Percentiles rank a stretch among this genome's conserved stretches.
These are phyloP conservation scores for Stachybotrys echinatus DNA, from an alignment of 2,329 filamentous ascomycete genomes.

Conservation along the genomic window DNA sequence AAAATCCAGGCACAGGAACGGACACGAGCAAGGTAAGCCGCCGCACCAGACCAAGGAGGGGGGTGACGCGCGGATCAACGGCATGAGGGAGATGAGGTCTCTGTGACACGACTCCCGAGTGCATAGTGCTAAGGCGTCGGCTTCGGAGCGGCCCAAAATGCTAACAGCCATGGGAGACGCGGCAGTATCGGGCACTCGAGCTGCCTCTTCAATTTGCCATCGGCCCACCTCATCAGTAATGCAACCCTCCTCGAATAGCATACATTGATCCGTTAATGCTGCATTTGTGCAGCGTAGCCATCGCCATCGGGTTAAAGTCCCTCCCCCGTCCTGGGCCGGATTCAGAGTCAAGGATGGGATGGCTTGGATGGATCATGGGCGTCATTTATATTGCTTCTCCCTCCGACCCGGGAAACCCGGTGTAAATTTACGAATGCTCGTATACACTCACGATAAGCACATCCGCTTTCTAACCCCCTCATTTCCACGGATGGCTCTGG, in stretches of 20 bases:
- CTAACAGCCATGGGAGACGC: no score
- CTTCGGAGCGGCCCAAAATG: background rate
- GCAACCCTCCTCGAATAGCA: no score
- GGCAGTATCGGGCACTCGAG: no score
- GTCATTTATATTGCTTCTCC: background rate
- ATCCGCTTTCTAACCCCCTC: background rate
- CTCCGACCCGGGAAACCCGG: background rate
- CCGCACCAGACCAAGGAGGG: background rate
- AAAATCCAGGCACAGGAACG: background rate
- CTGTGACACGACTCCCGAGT: no score
- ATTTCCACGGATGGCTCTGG: background rate
- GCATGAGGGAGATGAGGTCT: background rate
- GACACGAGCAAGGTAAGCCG: background rate
- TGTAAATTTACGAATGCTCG: no score
- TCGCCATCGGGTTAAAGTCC: no score
- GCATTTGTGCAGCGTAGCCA: no score
- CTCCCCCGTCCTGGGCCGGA: background rate
- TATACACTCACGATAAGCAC: background rate
- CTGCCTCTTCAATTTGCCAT: no score
- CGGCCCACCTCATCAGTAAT: no score
- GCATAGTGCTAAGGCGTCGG: background rate
- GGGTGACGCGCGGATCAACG: background rate
- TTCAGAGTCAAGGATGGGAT: background rate
- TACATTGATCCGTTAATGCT: no score
- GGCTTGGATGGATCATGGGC: no score